Percentiles rank a stretch among this genome's conserved stretches.
These are phyloP conservation scores for Dactylellina leptospora DNA, from an alignment of 2,329 filamentous ascomycete species.

Conservation along the genomic window DNA sequence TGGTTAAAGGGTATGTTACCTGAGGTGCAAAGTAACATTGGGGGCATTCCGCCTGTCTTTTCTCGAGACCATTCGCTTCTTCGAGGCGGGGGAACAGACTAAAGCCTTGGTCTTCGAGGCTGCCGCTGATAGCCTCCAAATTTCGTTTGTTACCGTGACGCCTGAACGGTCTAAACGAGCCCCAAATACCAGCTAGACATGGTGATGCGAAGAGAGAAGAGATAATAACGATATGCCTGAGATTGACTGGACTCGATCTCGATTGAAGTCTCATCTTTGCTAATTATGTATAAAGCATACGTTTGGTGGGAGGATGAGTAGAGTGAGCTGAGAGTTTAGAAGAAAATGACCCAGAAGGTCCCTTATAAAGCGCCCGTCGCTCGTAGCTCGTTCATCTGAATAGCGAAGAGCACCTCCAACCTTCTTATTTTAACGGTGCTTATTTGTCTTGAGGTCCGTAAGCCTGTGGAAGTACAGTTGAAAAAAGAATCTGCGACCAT, in stretches of 20 bases:
- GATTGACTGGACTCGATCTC: not conserved
- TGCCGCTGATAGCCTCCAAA: not conserved
- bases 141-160: not conserved
- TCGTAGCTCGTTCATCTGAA: not conserved
- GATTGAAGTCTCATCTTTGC: constrained; percentile 4
- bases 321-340: not conserved
- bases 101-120: not conserved
- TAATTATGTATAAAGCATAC: not conserved
- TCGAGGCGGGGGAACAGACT: constrained; percentile 1
- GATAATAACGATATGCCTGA: too few species aligned
- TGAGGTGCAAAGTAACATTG: not conserved
- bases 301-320: not conserved
- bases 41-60: constrained; percentile 9
- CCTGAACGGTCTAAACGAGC: not conserved
- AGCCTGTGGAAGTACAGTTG: not conserved
- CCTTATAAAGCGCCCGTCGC: not conserved
- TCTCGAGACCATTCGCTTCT: not conserved
- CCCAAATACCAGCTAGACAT: not conserved
- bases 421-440: not conserved
- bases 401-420: not conserved
- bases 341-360: not conserved
- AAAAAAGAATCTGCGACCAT: not conserved
- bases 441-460: not conserved
- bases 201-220: not conserved
- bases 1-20: not conserved